Conservation (phyloP, 2,329 filamentous ascomycete species). For the Erysiphe pulchra region DNA sequence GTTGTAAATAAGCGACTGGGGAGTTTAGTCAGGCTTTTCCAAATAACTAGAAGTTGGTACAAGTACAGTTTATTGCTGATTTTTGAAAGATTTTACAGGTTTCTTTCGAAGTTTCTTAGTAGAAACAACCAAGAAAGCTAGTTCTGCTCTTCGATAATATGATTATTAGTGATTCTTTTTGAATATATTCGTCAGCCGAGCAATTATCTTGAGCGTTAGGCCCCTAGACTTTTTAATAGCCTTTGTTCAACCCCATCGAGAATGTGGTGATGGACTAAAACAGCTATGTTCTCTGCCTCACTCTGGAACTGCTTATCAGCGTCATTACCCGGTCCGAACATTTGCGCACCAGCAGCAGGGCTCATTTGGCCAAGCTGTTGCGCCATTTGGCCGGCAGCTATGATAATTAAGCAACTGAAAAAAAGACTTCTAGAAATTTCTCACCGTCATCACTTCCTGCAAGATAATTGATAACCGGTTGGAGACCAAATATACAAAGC, state of each 20-base stretch:
- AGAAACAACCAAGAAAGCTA: no score
- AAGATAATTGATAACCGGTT: constrained; percentile 92
- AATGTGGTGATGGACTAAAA: constrained; percentile 81
- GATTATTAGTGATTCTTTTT: no score
- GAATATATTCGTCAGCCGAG: no score
- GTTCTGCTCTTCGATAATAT: no score
- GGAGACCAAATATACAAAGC: constrained; percentile 82
- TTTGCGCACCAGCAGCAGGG: constrained; percentile 32
- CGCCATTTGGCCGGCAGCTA: constrained; percentile 66
- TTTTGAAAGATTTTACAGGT: no score
- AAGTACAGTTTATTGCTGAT: no score
- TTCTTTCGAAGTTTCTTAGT: no score
- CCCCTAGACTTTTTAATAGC: constrained; percentile 28
- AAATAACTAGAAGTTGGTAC: no score
- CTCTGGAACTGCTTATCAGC: constrained; percentile 83
- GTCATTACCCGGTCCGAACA: constrained; percentile 82
- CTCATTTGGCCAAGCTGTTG: constrained; percentile 61
- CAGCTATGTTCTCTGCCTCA: constrained; percentile 87
- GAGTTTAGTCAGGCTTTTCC: no score
- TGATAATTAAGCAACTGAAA: background rate
- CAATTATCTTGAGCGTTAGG: constrained; percentile 2
- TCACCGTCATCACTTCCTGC: constrained; percentile 86
- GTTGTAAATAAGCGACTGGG: no score
- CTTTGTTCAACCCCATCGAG: constrained; percentile 71
- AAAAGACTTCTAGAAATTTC: constrained; percentile 9